These are phyloP conservation scores for Kodamaea alishanica DNA, from an alignment of 1,139 yeast species.

Conservation along the genomic window DNA sequence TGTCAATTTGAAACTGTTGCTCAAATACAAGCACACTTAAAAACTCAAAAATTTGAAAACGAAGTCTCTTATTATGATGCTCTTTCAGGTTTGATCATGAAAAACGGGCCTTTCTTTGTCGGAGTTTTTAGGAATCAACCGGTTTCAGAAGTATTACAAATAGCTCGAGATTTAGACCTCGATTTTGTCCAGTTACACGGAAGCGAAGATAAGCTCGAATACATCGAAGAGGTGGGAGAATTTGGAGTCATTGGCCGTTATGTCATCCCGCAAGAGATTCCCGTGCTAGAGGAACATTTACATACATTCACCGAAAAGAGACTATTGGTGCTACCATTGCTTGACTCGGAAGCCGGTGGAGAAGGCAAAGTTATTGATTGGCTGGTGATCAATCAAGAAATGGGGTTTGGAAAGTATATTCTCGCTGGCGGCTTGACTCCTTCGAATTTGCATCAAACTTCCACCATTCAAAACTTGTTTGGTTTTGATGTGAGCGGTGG, in stretches of 20 bases:
- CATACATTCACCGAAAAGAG: slow-evolving; percentile 9
- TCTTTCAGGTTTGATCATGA: slow-evolving; percentile 27
- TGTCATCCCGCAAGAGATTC: slow-evolving; percentile 53
- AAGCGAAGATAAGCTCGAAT: slow-evolving; percentile 60
- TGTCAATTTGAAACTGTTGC: slow-evolving; percentile 18
- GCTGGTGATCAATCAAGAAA: slow-evolving; percentile 35
- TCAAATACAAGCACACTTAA: slow-evolving; percentile 19
- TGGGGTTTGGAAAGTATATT: slow-evolving; percentile 47
- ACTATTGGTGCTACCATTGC: slow-evolving; percentile 46
- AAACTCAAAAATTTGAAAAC: slow-evolving; percentile 14
- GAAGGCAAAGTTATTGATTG: slow-evolving; percentile 81
- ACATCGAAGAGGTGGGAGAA: slow-evolving; percentile 28
- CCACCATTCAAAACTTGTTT: slow-evolving; percentile 46
- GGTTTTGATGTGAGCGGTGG: slow-evolving; percentile 98
- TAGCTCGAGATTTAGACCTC: slow-evolving; percentile 47
- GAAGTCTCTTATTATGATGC: slow-evolving; percentile 34
- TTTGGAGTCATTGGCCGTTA: slow-evolving; percentile 73
- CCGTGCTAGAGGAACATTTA: slow-evolving; percentile 21
- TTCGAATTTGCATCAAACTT: slow-evolving; percentile 59
- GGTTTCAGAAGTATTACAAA: slow-evolving; percentile 51
- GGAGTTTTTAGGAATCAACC: slow-evolving; percentile 91
- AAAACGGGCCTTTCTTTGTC: slow-evolving; percentile 68
- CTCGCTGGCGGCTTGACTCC: slow-evolving; percentile 91
- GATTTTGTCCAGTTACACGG: slow-evolving; percentile 93
- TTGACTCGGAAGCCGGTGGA: slow-evolving; percentile 91